Evolutionary conservation across 768 basidiomycete species (phyloP).

Genomic region (Mycena galericulata): DNA sequence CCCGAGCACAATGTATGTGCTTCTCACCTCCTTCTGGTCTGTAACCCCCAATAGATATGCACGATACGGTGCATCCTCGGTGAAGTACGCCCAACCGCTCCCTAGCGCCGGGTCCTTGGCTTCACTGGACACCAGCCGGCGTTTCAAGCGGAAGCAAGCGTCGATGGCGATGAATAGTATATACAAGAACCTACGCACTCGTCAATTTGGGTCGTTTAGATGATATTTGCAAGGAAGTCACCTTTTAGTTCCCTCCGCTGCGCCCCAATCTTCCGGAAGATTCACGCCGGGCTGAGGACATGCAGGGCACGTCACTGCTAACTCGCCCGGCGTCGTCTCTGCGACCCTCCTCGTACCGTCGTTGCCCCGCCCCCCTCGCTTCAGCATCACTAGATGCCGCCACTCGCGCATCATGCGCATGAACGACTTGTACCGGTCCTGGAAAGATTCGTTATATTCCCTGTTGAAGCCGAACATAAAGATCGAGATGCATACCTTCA

Average conservation of each 20-base stretch:
- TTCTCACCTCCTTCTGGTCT: not conserved
- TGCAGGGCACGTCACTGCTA: not conserved
- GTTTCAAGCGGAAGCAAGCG: constrained; percentile 2
- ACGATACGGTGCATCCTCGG: not conserved
- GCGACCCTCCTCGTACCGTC: not conserved
- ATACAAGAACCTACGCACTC: not conserved
- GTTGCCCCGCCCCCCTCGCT: not conserved
- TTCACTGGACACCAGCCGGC: not conserved
- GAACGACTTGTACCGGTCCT: not conserved
- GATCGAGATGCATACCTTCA: not conserved
- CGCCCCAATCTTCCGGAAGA: not conserved
- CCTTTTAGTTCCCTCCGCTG: not conserved
- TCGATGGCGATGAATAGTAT: not conserved
- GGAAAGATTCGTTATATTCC: too few species aligned
- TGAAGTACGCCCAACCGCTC: not conserved
- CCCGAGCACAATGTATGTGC: not conserved
- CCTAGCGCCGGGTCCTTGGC: not conserved
- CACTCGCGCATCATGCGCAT: constrained; percentile 4
- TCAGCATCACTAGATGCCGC: constrained; percentile 2
- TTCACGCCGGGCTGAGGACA: not conserved
- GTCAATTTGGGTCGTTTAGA: not conserved
- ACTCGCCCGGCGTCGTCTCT: not conserved
- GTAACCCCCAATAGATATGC: not conserved
- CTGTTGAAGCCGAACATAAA: too few species aligned
- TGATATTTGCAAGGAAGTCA: too few species aligned